Evolutionary conservation across 768 basidiomycete genomes (phyloP).

Genomic region (Russula virescens): DNA sequence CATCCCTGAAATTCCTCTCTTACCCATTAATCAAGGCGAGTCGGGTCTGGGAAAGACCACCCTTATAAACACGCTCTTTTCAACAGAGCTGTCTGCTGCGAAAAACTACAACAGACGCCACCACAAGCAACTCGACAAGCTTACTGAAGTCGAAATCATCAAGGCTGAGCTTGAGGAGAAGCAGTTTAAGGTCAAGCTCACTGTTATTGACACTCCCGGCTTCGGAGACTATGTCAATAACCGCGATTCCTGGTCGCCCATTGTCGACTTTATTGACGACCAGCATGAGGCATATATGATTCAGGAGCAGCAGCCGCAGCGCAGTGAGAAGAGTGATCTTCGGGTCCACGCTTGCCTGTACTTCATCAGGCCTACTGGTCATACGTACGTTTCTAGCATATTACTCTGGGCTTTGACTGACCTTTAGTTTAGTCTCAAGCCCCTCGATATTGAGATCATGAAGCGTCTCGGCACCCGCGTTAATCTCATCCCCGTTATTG

Average conservation of each 20-base stretch:
- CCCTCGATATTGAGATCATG: constrained; percentile 99
- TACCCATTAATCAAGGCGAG: constrained; percentile 55
- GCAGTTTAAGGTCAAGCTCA: constrained; percentile 98
- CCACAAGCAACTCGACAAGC: constrained; percentile 96
- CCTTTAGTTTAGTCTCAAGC: constrained; percentile 65
- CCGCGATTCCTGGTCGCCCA: constrained; percentile 96
- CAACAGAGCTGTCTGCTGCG: constrained; percentile 86
- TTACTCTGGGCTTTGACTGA: background rate
- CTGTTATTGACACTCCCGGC: constrained; percentile 97
- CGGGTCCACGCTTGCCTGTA: constrained; percentile 96
- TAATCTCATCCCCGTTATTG: constrained; percentile 95
- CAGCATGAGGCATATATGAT: constrained; percentile 95
- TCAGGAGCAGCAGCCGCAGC: constrained; percentile 98
- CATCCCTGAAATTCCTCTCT: constrained; percentile 1
- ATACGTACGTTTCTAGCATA: constrained; percentile 64
- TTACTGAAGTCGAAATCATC: constrained; percentile 98
- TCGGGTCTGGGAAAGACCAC: constrained; percentile 97
- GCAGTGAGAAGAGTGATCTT: constrained; percentile 89
- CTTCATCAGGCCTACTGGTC: constrained; percentile 94
- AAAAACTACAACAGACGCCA: constrained; percentile 89
- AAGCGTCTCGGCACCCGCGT: constrained; percentile 97
- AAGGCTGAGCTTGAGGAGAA: constrained; percentile 99
- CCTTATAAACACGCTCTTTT: constrained; percentile 97
- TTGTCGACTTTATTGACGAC: constrained; percentile 97
- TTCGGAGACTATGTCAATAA: constrained; percentile 99